These are phyloP conservation scores for Lupinus albus DNA, from an alignment of 306 rosid species.

Conservation along the genomic window DNA sequence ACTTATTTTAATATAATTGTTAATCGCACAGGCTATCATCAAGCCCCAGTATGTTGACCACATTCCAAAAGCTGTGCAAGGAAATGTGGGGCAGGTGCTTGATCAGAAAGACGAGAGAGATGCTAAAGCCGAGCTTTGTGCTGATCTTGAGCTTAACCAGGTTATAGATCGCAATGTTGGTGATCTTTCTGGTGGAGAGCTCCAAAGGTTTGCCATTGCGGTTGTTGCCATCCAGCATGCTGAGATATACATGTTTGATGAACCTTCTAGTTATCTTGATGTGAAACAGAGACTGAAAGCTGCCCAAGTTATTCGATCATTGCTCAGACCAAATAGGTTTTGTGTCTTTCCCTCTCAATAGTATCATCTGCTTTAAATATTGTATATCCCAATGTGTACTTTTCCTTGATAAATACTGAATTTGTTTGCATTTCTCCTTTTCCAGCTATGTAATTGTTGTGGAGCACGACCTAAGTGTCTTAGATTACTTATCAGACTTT, in stretches of 20 bases:
- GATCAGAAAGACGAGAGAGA: constrained; percentile 86
- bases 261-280: constrained; percentile 97
- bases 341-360: constrained; percentile 23
- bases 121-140: constrained; percentile 68
- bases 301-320: constrained; percentile 87
- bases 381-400: constrained; percentile 1
- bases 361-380: constrained; percentile 1
- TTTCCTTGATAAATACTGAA: constrained; percentile 26
- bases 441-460: constrained; percentile 98
- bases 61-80: constrained; percentile 98
- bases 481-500: constrained; percentile 97
- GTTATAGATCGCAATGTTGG: constrained; percentile 96
- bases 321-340: constrained; percentile 91
- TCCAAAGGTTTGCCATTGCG: constrained; percentile 98
- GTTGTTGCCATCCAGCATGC: constrained; percentile 94
- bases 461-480: constrained; percentile 97
- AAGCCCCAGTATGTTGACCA: constrained; percentile 99
- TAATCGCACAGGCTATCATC: constrained; percentile 68
- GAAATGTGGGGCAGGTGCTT: constrained; percentile 92
- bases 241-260: constrained; percentile 97
- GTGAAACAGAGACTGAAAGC: constrained; percentile 97
- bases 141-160: constrained; percentile 87
- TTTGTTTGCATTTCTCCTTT: constrained; percentile 33
- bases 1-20: constrained; percentile 15
- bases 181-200: constrained; percentile 98